Conservation (phyloP, 2,329 filamentous ascomycete species). For the Fusarium stilboides region DNA sequence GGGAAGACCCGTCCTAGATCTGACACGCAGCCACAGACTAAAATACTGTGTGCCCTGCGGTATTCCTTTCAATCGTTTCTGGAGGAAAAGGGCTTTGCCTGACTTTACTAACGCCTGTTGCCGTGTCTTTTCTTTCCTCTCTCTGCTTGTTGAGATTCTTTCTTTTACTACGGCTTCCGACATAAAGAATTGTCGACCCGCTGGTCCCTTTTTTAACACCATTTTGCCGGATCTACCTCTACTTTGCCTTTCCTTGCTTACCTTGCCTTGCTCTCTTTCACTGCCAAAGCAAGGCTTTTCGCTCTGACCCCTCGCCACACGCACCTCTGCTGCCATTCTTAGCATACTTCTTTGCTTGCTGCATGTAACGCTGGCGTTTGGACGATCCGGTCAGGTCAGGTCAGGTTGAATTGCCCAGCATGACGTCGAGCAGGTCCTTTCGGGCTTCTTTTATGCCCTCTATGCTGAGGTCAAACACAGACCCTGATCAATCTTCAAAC, state of each 20-base stretch:
- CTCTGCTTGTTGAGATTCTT: background rate
- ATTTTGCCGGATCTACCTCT: constrained; percentile 15
- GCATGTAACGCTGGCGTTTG: constrained; percentile 52
- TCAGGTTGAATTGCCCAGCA: constrained; percentile 51
- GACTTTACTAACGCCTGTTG: constrained; percentile 24
- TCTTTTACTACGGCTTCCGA: constrained; percentile 11
- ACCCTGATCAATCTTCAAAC: constrained; percentile 44
- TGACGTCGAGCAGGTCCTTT: constrained; percentile 64
- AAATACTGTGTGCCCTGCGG: constrained; percentile 41
- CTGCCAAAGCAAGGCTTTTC: background rate
- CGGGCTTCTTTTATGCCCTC: constrained; percentile 57
- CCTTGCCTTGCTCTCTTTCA: constrained; percentile 16
- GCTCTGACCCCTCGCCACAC: constrained; percentile 35
- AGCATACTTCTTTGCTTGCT: constrained; percentile 46
- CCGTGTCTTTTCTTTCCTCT: constrained; percentile 21
- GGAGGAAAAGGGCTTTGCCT: constrained; percentile 37
- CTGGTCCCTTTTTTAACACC: constrained; percentile 27
- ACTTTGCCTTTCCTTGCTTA: background rate
- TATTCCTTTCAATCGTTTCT: constrained; percentile 7
- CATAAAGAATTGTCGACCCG: constrained; percentile 34
- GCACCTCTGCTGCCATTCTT: constrained; percentile 45
- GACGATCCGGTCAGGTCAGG: constrained; percentile 20
- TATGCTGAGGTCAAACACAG: constrained; percentile 53
- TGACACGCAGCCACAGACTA: constrained; percentile 51
- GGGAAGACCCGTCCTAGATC: constrained; percentile 50